phyloP scores from a whole-genome alignment of 257 asterid genomes.

The Rauvolfia tetraphylla region DNA sequence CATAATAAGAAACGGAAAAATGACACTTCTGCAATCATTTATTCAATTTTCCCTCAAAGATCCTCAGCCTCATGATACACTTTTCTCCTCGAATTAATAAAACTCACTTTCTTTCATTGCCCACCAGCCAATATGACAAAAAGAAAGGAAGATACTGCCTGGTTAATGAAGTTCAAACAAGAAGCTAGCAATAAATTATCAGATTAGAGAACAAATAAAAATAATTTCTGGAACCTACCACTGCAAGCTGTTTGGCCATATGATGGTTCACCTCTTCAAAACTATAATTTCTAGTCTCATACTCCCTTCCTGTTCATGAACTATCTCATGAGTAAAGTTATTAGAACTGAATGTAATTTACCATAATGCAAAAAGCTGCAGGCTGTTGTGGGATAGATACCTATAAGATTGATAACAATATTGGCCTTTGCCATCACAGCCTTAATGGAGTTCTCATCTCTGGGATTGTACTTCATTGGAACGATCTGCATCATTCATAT shows the following conservation, averaged over 20 bases:
- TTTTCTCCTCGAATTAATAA: neutral
- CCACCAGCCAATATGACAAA: neutral
- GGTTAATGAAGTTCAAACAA: neutral
- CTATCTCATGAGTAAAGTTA: slow-evolving; percentile 6
- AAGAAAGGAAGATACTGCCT: neutral
- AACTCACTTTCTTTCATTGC: neutral
- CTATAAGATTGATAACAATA: slow-evolving; percentile 96
- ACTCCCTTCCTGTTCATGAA: slow-evolving; percentile 73
- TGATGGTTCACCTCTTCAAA: slow-evolving; percentile 90
- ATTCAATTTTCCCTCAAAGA: neutral
- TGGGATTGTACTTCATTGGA: slow-evolving; percentile 91
- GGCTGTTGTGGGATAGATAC: slow-evolving; percentile 29
- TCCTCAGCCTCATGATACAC: neutral
- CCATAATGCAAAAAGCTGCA: neutral
- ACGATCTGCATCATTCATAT: slow-evolving; percentile 56
- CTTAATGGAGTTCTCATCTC: slow-evolving; percentile 86
- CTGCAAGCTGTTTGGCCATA: slow-evolving; percentile 86
- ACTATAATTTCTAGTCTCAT: slow-evolving; percentile 90
- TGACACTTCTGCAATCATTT: neutral
- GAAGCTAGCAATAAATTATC: neutral
- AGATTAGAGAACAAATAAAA: slow-evolving; percentile 11
- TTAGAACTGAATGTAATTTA: neutral
- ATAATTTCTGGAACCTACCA: slow-evolving; percentile 41
- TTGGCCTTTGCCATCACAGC: slow-evolving; percentile 99
- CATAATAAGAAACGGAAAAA: neutral